These are phyloP conservation scores for Volvox reticuliferus DNA, from an alignment of 139 green algal genomes.

Conservation along the genomic window DNA sequence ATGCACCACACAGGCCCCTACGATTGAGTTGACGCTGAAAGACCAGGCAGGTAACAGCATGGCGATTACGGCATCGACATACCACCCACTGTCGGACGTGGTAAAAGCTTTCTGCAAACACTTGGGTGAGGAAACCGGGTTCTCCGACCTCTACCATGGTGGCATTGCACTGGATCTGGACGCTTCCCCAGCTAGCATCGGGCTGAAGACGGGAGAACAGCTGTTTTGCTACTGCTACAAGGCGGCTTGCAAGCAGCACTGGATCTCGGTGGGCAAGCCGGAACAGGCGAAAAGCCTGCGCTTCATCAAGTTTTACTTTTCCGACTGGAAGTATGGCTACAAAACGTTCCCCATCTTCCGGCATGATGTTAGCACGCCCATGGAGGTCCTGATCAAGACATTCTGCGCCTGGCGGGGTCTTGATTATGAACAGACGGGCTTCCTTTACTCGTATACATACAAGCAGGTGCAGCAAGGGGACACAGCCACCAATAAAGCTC, in stretches of 20 bases:
- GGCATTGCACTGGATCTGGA: slow-evolving; percentile 46
- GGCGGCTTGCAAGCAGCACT: slow-evolving; percentile 36
- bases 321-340: slow-evolving; percentile 53
- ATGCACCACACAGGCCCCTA: slow-evolving; percentile 20
- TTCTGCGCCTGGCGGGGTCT: slow-evolving; percentile 59
- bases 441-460: slow-evolving; percentile 62
- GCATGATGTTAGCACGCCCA: slow-evolving; percentile 55
- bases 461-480: slow-evolving; percentile 47
- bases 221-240: slow-evolving; percentile 53
- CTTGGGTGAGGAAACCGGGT: slow-evolving; percentile 37
- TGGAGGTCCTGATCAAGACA: slow-evolving; percentile 48
- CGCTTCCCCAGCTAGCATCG: slow-evolving; percentile 40
- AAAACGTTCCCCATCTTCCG: slow-evolving; percentile 55
- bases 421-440: slow-evolving; percentile 44
- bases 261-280: slow-evolving; percentile 13
- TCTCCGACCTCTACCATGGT: slow-evolving; percentile 49
- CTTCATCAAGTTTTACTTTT: slow-evolving; percentile 54
- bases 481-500: slow-evolving; percentile 39
- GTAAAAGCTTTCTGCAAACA: slow-evolving; percentile 41
- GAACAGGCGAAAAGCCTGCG: slow-evolving; percentile 29
- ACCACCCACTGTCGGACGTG: slow-evolving; percentile 34
- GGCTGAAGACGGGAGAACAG: slow-evolving; percentile 41
- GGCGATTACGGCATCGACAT: slow-evolving; percentile 11
- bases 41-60: slow-evolving; percentile 23
- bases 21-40: slow-evolving; percentile 17